phyloP scores from a whole-genome alignment of 352 stramenopile species.

The Aphanomyces euteiches region DNA sequence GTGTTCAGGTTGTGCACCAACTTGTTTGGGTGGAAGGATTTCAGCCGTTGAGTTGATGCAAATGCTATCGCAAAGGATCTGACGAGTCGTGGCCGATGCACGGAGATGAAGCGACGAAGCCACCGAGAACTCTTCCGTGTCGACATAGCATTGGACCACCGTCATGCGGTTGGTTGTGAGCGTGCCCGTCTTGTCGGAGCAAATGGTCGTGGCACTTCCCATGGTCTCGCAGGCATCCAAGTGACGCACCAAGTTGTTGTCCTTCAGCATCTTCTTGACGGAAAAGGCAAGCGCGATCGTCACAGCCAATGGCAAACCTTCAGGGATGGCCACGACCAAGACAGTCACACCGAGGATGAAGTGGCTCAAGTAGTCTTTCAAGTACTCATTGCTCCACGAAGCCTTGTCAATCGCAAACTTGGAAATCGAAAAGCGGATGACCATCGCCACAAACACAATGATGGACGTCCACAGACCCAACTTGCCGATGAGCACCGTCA shows the following conservation, averaged over 20 bases:
- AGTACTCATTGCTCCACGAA: slow-evolving; percentile 39
- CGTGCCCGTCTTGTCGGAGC: slow-evolving; percentile 94
- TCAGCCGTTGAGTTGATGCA: slow-evolving; percentile 83
- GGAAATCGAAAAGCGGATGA: slow-evolving; percentile 47
- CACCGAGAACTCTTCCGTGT: slow-evolving; percentile 32
- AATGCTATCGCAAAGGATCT: slow-evolving; percentile 64
- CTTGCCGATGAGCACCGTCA: slow-evolving; percentile 69
- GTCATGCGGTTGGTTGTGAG: slow-evolving; percentile 96
- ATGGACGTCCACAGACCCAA: slow-evolving; percentile 53
- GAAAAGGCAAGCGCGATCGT: slow-evolving; percentile 86
- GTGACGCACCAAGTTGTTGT: slow-evolving; percentile 95
- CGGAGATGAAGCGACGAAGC: neutral
- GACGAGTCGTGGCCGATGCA: slow-evolving; percentile 24
- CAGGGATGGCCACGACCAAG: slow-evolving; percentile 81
- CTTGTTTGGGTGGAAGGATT: slow-evolving; percentile 39
- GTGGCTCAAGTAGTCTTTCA: slow-evolving; percentile 57
- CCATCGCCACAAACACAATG: slow-evolving; percentile 61
- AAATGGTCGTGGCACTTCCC: slow-evolving; percentile 96
- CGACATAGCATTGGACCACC: slow-evolving; percentile 71
- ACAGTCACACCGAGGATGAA: slow-evolving; percentile 89
- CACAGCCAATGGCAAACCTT: slow-evolving; percentile 86
- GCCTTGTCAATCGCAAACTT: slow-evolving; percentile 55
- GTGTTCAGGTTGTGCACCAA: slow-evolving; percentile 24
- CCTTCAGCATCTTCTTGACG: slow-evolving; percentile 94
- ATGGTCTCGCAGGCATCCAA: slow-evolving; percentile 96